Evolutionary conservation across 2,329 filamentous ascomycete genomes (phyloP), one percentile per base, ranked within the genome.

Genomic region (Cercospora beticola): DNA sequence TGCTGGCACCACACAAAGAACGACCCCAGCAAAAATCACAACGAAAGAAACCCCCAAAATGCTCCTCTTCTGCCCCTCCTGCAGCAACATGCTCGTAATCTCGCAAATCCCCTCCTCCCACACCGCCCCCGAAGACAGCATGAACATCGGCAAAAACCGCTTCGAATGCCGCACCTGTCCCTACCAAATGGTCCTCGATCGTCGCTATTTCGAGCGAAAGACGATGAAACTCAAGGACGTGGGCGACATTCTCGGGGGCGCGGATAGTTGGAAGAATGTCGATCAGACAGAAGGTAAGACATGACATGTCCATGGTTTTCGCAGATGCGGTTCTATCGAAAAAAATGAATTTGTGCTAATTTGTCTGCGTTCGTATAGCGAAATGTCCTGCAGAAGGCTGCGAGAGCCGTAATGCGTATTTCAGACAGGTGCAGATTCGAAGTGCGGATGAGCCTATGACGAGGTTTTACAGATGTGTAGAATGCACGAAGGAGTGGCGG

Each of bases 371-470:
- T 23, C 36, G 14, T 21, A 56, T 75, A 88, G 91, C 91, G 60
- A 92, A 95, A 86, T 99, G 95, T 80, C 89, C 92, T 28, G 89
- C 89, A 71, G 89, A 93, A 49, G 86, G 86, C 66, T 99, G 95
- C 84, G 86, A 92, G 77, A 93, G 93, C 71, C 86, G 88, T 69
- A 89, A 93, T 83, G 95, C 95, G 3, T 96, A 94, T 72, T 98
- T 94, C 84, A 97, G 94, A 84, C 93, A 97, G 85, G 89, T 98
- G 75, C 95, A 99, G 86, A 98, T 98, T 82, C 89, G 95, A 75
- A 97, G 93, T 84, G 95, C 95, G 63, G 95, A 99, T 82, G 95
- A 99, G 85, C 95, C 95, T 69, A 97, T 97, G 92, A 99, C 95
- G 73, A 94, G 89, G 69, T 98, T 98, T 82, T 96, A 90, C 82